Evolutionary conservation across 2,329 filamentous ascomycete species (phyloP).

Genomic region (Xenoacremonium recifei): DNA sequence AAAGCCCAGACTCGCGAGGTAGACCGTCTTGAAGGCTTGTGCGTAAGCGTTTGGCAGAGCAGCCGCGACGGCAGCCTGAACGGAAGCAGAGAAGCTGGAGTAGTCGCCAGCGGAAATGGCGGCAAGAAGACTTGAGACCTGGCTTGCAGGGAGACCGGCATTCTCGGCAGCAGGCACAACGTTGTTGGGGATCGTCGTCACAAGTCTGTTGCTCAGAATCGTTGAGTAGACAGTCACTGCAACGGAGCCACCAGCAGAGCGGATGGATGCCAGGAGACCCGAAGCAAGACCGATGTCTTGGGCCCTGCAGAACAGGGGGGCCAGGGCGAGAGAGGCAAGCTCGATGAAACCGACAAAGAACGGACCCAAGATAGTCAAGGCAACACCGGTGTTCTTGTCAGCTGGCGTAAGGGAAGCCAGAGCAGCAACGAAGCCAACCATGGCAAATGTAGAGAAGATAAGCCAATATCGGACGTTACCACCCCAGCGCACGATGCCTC

Average conservation of each 20-base stretch:
- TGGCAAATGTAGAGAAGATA: conserved; percentile 35
- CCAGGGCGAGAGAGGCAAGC: conserved; percentile 31
- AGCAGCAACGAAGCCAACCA: conserved; percentile 35
- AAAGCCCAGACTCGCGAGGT: conserved; percentile 37
- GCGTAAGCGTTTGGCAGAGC: conserved; percentile 33
- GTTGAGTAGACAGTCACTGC: conserved; percentile 39
- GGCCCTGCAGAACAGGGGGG: conserved; percentile 35
- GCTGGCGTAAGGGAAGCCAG: conserved; percentile 33
- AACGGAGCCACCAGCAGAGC: conserved; percentile 36
- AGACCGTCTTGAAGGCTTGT: conserved; percentile 40
- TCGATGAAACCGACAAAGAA: conserved; percentile 38
- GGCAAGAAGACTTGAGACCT: conserved; percentile 31
- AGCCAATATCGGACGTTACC: conserved; percentile 36
- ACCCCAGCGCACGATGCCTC: conserved; percentile 31
- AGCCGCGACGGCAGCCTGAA: conserved; percentile 29
- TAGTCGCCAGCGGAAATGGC: conserved; percentile 30
- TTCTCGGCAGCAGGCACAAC: conserved; percentile 32
- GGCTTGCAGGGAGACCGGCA: conserved; percentile 34
- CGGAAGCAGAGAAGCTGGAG: conserved; percentile 28
- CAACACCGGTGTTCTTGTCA: conserved; percentile 30
- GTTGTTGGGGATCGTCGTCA: conserved; percentile 32
- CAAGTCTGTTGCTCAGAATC: conserved; percentile 37
- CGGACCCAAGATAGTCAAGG: conserved; percentile 34
- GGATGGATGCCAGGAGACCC: conserved; percentile 38
- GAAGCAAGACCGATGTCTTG: conserved; percentile 41